These are phyloP conservation scores for Volvox africanus DNA, from an alignment of 139 green algal species.

Conservation along the genomic window DNA sequence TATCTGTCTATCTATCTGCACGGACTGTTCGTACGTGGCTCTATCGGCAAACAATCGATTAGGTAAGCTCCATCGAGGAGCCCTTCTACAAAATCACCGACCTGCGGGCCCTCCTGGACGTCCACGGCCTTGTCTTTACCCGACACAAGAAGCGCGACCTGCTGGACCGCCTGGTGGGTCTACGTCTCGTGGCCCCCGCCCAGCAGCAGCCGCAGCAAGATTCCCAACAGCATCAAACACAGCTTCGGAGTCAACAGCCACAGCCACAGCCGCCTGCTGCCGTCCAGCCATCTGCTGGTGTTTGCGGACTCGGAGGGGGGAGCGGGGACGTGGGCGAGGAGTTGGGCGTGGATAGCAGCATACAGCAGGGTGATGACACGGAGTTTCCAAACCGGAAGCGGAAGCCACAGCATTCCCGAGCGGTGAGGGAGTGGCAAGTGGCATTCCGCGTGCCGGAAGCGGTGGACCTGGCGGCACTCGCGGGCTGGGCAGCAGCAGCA, in stretches of 20 bases:
- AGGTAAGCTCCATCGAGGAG: constrained; percentile 52
- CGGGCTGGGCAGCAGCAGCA: neutral
- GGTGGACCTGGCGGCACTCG: neutral
- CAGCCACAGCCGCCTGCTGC: neutral
- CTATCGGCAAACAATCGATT: neutral
- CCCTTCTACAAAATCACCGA: constrained; percentile 56
- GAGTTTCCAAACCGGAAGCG: neutral
- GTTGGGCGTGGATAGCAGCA: neutral
- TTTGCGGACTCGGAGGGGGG: no score
- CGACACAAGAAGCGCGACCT: constrained; percentile 18
- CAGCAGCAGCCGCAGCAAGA: neutral
- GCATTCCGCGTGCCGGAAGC: neutral
- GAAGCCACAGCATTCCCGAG: neutral
- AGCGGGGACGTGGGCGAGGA: neutral
- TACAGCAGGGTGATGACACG: no score
- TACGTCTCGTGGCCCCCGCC: neutral
- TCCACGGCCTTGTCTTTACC: neutral
- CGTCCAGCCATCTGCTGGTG: neutral
- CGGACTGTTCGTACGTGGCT: no score
- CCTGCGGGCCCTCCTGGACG: constrained; percentile 34
- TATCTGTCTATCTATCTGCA: no score
- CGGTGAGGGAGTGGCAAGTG: neutral
- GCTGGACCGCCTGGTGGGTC: constrained; percentile 29
- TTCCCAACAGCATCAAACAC: neutral
- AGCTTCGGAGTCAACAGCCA: neutral